These are phyloP conservation scores for Boechera stricta DNA, from an alignment of 345 rosid genomes.

Conservation along the genomic window DNA sequence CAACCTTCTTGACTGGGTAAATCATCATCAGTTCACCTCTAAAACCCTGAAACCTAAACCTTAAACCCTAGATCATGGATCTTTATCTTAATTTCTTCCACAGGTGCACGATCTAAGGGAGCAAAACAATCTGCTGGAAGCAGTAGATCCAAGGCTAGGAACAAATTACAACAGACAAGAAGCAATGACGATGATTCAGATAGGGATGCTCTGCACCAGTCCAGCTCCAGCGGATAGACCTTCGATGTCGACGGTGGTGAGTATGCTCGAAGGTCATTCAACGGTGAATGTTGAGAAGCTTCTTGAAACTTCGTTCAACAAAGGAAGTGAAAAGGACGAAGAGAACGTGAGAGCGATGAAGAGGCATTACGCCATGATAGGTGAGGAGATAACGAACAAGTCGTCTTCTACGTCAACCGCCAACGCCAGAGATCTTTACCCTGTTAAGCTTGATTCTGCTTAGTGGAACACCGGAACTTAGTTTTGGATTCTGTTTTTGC, in stretches of 20 bases:
- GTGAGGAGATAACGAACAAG: conserved; percentile 24
- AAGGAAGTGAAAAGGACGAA: conserved; percentile 27
- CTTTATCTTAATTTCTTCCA: background rate
- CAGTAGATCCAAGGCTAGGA: conserved; percentile 56
- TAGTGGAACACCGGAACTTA: conserved; percentile 41
- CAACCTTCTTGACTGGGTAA: conserved; percentile 60
- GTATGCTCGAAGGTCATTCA: conserved; percentile 60
- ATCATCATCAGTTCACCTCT: background rate
- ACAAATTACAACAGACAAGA: conserved; percentile 53
- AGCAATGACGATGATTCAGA: conserved; percentile 53
- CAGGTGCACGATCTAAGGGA: conserved; percentile 54
- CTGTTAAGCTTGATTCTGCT: conserved; percentile 39
- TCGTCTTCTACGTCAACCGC: conserved; percentile 45
- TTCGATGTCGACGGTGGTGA: conserved; percentile 61
- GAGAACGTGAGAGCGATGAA: conserved; percentile 46
- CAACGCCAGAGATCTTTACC: conserved; percentile 48
- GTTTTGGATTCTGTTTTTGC: background rate
- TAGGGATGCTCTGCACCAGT: conserved; percentile 57
- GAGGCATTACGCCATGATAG: conserved; percentile 36
- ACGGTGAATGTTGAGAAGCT: conserved; percentile 43
- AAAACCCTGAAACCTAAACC: background rate
- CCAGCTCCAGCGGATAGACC: conserved; percentile 52
- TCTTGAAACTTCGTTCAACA: conserved; percentile 36
- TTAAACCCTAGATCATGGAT: background rate
- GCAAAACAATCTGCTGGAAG: conserved; percentile 46